Evolutionary conservation across 2,329 filamentous ascomycete genomes (phyloP).

Genomic region (Fusarium mangiferae): DNA sequence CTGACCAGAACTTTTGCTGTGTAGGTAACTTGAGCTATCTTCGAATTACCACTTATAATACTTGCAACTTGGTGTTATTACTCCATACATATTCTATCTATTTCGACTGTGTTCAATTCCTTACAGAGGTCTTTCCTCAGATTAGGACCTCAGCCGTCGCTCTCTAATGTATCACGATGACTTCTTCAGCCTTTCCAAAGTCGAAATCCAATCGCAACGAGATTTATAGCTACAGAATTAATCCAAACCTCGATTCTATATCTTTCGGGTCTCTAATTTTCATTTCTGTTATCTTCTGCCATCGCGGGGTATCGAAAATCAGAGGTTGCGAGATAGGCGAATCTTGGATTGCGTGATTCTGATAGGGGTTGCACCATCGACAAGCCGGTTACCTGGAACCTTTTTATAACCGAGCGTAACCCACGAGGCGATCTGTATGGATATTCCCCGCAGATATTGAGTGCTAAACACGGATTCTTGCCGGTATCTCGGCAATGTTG

Average conservation of each 20-base stretch:
- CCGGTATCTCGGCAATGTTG: neutral
- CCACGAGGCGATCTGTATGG: neutral
- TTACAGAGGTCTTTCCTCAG: fast-evolving
- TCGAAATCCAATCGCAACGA: fast-evolving
- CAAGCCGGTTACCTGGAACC: neutral
- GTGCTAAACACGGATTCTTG: neutral
- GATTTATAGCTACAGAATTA: neutral
- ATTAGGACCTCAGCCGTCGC: fast-evolving
- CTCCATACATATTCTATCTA: too few species aligned
- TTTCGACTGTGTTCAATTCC: too few species aligned
- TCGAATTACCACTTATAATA: too few species aligned
- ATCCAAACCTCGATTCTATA: fast-evolving
- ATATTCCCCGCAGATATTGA: neutral
- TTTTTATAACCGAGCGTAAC: constrained; percentile 2
- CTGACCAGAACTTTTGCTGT: fast-evolving
- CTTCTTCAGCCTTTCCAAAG: fast-evolving
- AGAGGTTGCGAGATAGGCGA: constrained; percentile 3
- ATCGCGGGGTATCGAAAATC: neutral
- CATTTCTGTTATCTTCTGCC: neutral
- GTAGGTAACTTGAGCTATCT: neutral
- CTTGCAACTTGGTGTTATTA: fast-evolving
- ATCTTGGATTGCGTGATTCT: constrained; percentile 39
- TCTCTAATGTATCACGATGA: fast-evolving
- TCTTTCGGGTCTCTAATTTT: fast-evolving
- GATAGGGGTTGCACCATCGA: constrained; percentile 40